These are phyloP conservation scores for Trichocladium antarcticum DNA, from an alignment of 495 filamentous ascomycete genomes.

Conservation along the genomic window DNA sequence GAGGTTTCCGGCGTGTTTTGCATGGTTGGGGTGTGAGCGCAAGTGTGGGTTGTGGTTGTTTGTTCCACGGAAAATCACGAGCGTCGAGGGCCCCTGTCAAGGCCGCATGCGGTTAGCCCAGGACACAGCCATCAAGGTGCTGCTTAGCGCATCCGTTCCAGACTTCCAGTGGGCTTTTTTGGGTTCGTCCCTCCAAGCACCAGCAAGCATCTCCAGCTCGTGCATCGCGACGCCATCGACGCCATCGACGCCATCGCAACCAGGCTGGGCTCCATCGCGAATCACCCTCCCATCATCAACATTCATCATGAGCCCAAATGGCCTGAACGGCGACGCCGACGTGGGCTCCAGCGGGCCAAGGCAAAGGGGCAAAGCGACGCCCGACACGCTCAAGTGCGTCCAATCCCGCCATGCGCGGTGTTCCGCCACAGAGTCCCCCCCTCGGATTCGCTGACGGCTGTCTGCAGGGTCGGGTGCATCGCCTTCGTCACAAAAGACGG, in stretches of 20 bases:
- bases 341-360: constrained; percentile 42
- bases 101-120: background rate
- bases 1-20: background rate
- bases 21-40: background rate
- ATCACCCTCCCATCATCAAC: background rate
- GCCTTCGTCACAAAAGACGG: constrained; percentile 53
- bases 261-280: constrained; percentile 6
- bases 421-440: too few relatives aligned
- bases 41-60: background rate
- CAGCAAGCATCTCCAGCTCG: too few relatives aligned
- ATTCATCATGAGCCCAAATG: constrained; percentile 35
- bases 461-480: constrained; percentile 37
- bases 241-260: too few relatives aligned
- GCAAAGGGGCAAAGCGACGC: constrained; percentile 66
- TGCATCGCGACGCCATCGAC: too few relatives aligned
- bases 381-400: constrained; percentile 61
- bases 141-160: background rate
- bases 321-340: constrained; percentile 31
- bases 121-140: background rate
- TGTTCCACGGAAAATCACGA: too few relatives aligned
- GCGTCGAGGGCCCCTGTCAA: too few relatives aligned
- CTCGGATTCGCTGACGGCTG: too few relatives aligned
- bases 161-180: background rate
- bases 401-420: too few relatives aligned
- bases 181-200: too few relatives aligned